Evolutionary conservation across 1,139 yeast genomes (phyloP).

Genomic region (Geotrichum reessii): DNA sequence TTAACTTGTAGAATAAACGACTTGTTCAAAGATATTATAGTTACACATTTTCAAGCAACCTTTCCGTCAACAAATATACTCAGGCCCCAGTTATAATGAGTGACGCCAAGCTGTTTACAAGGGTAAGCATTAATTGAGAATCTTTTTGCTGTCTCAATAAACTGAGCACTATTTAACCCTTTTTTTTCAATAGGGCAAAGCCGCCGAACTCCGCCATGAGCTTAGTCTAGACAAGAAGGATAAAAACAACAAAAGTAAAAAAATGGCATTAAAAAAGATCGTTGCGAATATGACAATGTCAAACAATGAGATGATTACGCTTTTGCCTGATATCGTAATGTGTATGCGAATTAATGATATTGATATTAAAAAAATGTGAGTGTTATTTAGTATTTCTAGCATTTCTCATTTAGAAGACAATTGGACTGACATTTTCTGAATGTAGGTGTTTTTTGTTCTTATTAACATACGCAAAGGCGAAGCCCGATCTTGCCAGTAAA

Average conservation of each 20-base stretch:
- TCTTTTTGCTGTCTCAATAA: neutral
- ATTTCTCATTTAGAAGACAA: neutral
- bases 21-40: neutral
- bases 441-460: slow-evolving; percentile 44
- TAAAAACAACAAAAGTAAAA: slow-evolving; percentile 43
- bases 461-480: slow-evolving; percentile 53
- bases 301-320: slow-evolving; percentile 63
- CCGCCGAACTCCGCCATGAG: slow-evolving; percentile 53
- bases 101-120: slow-evolving; percentile 31
- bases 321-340: slow-evolving; percentile 62
- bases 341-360: slow-evolving; percentile 60
- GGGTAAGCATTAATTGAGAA: slow-evolving; percentile 23
- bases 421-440: neutral
- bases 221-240: slow-evolving; percentile 52
- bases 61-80: neutral
- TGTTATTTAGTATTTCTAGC: slow-evolving; percentile 30
- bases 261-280: slow-evolving; percentile 63
- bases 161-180: neutral
- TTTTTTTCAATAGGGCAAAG: slow-evolving; percentile 33
- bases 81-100: slow-evolving; percentile 22
- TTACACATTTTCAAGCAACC: neutral
- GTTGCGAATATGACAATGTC: slow-evolving; percentile 82
- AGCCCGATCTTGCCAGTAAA: slow-evolving; percentile 50
- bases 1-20: neutral
- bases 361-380: slow-evolving; percentile 59